Percentiles rank a stretch among this genome's conserved stretches.
Evolutionary conservation across 2,329 filamentous ascomycete species (phyloP).

Genomic region (Ilyonectria destructans): DNA sequence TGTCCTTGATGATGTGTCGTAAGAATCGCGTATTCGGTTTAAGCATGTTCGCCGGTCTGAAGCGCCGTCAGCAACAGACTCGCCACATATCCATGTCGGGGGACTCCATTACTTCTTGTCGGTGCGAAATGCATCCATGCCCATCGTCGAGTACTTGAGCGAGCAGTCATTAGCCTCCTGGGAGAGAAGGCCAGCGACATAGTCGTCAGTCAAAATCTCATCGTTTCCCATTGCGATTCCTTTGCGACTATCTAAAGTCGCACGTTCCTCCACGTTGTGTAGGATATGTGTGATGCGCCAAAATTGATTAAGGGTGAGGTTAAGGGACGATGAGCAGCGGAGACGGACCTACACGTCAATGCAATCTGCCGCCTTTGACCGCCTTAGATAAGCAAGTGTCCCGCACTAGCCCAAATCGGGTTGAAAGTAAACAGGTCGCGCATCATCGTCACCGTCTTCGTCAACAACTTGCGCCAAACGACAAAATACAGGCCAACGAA

Average conservation of each 20-base stretch:
- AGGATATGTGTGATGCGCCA: constrained; percentile 9
- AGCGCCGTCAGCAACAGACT: constrained; percentile 40
- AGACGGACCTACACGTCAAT: constrained; percentile 25
- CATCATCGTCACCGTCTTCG: constrained; percentile 14
- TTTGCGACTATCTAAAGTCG: constrained; percentile 2
- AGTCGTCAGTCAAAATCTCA: constrained; percentile 79
- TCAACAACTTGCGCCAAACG: constrained; percentile 24
- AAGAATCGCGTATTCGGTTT: constrained; percentile 95
- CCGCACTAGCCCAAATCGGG: constrained; percentile 50
- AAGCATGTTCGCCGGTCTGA: constrained; percentile 77
- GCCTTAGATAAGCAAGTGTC: constrained; percentile 26
- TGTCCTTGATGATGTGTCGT: constrained; percentile 89
- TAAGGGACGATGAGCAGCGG: constrained; percentile 7
- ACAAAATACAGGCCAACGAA: constrained; percentile 15
- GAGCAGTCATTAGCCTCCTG: constrained; percentile 85
- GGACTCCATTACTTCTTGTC: constrained; percentile 64
- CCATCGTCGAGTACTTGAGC: constrained; percentile 81
- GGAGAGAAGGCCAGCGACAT: constrained; percentile 84
- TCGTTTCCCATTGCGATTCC: constrained; percentile 59
- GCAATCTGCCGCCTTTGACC: constrained; percentile 43
- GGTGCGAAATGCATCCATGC: constrained; percentile 75
- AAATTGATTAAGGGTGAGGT: constrained; percentile 8
- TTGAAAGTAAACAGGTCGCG: constrained; percentile 59
- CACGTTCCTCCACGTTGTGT: background rate
- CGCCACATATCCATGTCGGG: constrained; percentile 16